Evolutionary conservation across 139 green algal genomes (phyloP), one percentile per base, ranked within the genome.

Genomic region (Chlorella sp.): DNA sequence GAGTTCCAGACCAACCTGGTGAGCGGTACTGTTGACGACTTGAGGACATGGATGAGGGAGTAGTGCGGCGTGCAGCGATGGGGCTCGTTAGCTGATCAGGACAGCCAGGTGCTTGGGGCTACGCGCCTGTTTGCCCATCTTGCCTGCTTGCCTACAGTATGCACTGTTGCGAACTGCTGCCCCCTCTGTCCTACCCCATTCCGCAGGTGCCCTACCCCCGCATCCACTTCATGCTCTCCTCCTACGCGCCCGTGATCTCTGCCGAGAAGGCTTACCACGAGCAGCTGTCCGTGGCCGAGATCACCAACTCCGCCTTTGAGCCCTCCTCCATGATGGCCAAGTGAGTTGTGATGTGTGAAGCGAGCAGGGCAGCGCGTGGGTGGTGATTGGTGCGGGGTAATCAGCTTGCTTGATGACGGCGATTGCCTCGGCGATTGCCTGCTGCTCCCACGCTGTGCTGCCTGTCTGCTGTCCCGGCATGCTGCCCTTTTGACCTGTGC

Each of bases 151-250:
- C 40, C 30, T 16, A 2, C 39, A 39, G 40, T n/a, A n/a, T n/a
- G n/a, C n/a, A n/a, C n/a, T n/a, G n/a, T n/a, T n/a, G n/a, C n/a
- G n/a, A n/a, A n/a, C n/a, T n/a, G n/a, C n/a, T 81, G 1, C 26
- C 42, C 53, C 48, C 82, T 76, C 32, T 32, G 22, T 2, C n/a
- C 57, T 76, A 26, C 34, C 60, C 34, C 34, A 53, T n/a, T n/a
- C n/a, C n/a, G n/a, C 83, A 87, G 83, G 83, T 99, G 93, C 98
- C 98, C 81, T 99, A 99, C 95, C 98, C 98, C 57, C 96, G 98
- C 89, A 99, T 99, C 94, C 98, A 99, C 97, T 99, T 99, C 94
- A 98, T 99, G 97, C 96, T 99, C 75, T 98, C 95, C 68, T 99
- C 96, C 57, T 99, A 99, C 93, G 97, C 97, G 24, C 97, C 97